These are phyloP conservation scores for Beauveria pseudobassiana DNA, from an alignment of 2,329 filamentous ascomycete species.

Conservation along the genomic window DNA sequence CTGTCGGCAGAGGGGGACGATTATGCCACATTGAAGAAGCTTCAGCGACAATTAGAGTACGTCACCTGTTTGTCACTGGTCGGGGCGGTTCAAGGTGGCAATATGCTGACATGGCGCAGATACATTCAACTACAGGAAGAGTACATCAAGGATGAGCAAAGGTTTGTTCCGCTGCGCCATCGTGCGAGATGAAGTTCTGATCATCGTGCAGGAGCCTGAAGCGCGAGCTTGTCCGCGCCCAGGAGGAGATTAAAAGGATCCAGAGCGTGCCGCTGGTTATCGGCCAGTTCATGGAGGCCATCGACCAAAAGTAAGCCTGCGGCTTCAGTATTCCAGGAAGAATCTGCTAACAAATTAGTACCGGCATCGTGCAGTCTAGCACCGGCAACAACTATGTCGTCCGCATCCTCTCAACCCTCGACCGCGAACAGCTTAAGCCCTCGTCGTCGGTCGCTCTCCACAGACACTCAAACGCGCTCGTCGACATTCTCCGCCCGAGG, in stretches of 20 bases:
- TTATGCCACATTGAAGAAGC: constrained; percentile 91
- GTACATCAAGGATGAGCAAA: constrained; percentile 99
- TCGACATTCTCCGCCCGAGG: constrained; percentile 97
- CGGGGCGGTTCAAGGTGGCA: background rate
- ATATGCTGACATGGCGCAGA: constrained; percentile 35
- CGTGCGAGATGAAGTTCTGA: background rate
- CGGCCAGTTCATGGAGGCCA: constrained; percentile 99
- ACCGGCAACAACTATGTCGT: constrained; percentile 99
- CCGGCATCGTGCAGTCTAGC: constrained; percentile 95
- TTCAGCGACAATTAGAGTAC: constrained; percentile 92
- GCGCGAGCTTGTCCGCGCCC: constrained; percentile 90
- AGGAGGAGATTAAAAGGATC: constrained; percentile 99
- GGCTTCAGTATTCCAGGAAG: background rate
- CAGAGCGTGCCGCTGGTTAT: constrained; percentile 97
- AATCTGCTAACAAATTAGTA: constrained; percentile 45
- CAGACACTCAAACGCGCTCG: constrained; percentile 94
- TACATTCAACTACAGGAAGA: constrained; percentile 98
- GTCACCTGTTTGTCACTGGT: constrained; percentile 19
- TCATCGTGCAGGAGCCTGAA: constrained; percentile 68
- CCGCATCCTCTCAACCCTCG: constrained; percentile 93
- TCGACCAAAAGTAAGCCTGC: constrained; percentile 82
- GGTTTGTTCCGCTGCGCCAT: constrained; percentile 38
- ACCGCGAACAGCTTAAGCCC: constrained; percentile 95
- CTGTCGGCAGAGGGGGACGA: constrained; percentile 78
- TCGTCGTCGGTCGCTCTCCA: constrained; percentile 96